Base-by-base conservation (phyloP, 139 green algal species). In the Coccomyxa sp. region DNA sequence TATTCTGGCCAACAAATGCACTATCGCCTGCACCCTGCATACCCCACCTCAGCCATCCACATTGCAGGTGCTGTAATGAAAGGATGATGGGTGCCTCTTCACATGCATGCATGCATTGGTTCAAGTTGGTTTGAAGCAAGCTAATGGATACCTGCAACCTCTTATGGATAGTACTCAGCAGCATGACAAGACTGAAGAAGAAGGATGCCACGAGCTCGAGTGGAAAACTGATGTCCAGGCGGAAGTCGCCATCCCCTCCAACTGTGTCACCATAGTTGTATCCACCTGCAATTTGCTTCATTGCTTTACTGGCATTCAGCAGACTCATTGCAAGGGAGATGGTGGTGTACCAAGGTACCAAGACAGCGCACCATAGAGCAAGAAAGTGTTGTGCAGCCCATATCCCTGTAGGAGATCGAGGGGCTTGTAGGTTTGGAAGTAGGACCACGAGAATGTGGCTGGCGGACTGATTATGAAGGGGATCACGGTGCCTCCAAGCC, bases 381-480 rank as follows among this genome's bases (percentile, higher is more conserved):
- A 74, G 81, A 86, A 90, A 45, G 84, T 90, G 80, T 83, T 74
- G 45, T 85, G 81, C 16, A 90, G 67, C 28, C 80, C 87, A 25
- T 88, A 83, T 30, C 87, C 87, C 71, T 90, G 84, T 0, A 85
- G 10, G 17, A 90, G 58, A 27, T 85, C 16, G 25, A 38, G 38
- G 14, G 82, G n/a, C n/a, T 27, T 79, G 57, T 80, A 83, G 10
- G 83, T 30, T 21, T 23, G 76, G 77, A 90, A 88, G 23, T 84
- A 58, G 32, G 27, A 14, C 87, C 87, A 90, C 15, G 76, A 84
- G 71, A 90, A 90, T 23, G 81, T 85, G 10, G 67, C 68, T 1
- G 87, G 87, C n/a, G 87, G 87, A 18, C 85, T 82, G 67, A 77
- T 68, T 21, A 86, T 79, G 81, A 90, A 90, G n/a, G 87, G 87